phyloP scores from a whole-genome alignment of 169 alveolate genomes.

The Miamiensis avidus region DNA sequence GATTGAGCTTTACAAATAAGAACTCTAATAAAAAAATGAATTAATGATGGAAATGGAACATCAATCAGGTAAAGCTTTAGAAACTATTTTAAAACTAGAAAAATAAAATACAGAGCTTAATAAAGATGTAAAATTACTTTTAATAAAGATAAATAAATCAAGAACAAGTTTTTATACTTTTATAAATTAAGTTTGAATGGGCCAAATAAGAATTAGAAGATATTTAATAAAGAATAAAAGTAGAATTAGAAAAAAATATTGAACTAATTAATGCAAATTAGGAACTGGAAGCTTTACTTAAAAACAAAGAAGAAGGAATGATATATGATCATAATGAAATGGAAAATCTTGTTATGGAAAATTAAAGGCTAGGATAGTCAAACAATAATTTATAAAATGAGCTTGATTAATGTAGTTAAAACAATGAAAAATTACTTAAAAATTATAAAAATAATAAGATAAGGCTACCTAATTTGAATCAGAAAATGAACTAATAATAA shows the following conservation, averaged over 20 bases:
- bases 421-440: neutral
- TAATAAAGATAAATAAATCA: no score
- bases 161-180: neutral
- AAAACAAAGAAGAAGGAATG: neutral
- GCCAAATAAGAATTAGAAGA: neutral
- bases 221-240: neutral
- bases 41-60: neutral
- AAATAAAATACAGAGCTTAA: slow-evolving; percentile 11
- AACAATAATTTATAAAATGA: neutral
- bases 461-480: neutral
- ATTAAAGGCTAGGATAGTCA: no score
- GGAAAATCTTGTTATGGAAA: neutral
- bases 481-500: no score
- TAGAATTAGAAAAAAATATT: neutral
- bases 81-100: slow-evolving; percentile 10
- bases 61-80: neutral
- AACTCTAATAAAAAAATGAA: slow-evolving; percentile 3
- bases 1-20: neutral
- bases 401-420: neutral
- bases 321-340: neutral
- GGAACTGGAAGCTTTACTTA: neutral
- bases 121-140: neutral
- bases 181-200: neutral
- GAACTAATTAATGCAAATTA: neutral
- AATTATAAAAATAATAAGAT: neutral